Evolutionary conservation across 352 stramenopile genomes (phyloP), one percentile per base, ranked within the genome.

Genomic region (Phytophthora melonis): DNA sequence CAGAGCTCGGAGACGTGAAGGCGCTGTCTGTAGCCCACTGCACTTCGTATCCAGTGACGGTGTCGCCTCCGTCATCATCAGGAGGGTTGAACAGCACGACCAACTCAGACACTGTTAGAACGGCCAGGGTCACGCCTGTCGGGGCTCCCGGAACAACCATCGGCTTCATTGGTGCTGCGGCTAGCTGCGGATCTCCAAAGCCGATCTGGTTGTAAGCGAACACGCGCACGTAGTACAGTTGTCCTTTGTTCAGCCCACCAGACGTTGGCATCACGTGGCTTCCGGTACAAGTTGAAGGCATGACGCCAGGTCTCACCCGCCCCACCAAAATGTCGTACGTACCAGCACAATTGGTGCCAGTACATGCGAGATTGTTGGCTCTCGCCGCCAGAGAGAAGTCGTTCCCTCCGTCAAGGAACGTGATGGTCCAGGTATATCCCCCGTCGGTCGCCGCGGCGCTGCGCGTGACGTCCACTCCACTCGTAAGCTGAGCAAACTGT

Each of bases 121-220:
- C 90, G 14, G 82, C 70, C 9, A 97, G 74, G 10, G 80, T 93
- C 11, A 95, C 88, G 45, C 86, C 88, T 3, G 84, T 95, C 9
- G 89, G 84, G 5, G 77, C 78, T 3, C 87, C 88, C 7, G 83
- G 84, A 1, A 98, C 89, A 50, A 95, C 84, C 80, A 98, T 94
- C 2, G 87, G 90, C 32, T 93, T 94, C 59, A 93, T 83, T 0
- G 84, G 78, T 49, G 65, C 86, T 2, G 72, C 63, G 23, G 78
- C 86, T 47, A 81, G 66, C 5, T 69, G 80, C 3, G 93, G 87
- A 13, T 90, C 66, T 16, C 94, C 91, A 66, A 97, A 99, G 9
- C 97, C 97, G 9, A 98, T 74, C 23, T 89, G 84, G 83, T 99
- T 99, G 81, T 98, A 98, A 4, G 97, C 93, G 32, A 94, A 97